These are phyloP conservation scores for Chlamydomonas schloesseri DNA, from an alignment of 139 green algal genomes.

Conservation along the genomic window DNA sequence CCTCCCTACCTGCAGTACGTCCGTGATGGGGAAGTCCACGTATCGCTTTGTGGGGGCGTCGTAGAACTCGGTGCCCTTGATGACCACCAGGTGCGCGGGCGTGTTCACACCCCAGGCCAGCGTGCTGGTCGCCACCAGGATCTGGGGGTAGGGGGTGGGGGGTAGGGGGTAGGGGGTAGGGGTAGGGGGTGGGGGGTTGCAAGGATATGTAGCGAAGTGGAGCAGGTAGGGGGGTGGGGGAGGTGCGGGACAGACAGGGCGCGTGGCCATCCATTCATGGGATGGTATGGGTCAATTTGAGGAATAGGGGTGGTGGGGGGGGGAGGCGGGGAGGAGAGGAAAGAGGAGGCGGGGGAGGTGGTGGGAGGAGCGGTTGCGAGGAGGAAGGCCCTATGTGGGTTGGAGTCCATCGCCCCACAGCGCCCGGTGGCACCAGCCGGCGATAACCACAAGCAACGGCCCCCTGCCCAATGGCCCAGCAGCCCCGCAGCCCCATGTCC, in stretches of 20 bases:
- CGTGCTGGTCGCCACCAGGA: conserved; percentile 92
- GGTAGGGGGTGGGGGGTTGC: background rate
- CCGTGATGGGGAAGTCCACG: conserved; percentile 98
- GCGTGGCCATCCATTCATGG: too few species aligned
- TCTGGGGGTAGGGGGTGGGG: conserved; percentile 40
- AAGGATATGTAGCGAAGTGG: background rate
- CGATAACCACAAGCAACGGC: too few species aligned
- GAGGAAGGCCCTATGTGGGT: too few species aligned
- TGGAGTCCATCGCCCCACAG: too few species aligned
- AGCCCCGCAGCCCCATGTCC: too few species aligned
- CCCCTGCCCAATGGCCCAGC: too few species aligned
- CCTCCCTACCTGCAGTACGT: conserved; percentile 91
- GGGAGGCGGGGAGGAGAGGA: too few species aligned
- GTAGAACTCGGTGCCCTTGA: conserved; percentile 99
- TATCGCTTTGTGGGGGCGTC: conserved; percentile 88
- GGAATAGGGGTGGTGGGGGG: too few species aligned
- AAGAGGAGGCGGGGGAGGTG: too few species aligned
- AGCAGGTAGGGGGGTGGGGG: background rate
- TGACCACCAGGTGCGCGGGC: conserved; percentile 94
- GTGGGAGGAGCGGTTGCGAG: too few species aligned
- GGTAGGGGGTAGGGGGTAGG: background rate
- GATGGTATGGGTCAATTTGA: too few species aligned
- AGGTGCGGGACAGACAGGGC: background rate
- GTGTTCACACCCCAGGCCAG: conserved; percentile 98
- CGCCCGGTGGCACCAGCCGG: too few species aligned